phyloP scores from a whole-genome alignment of 2,329 filamentous ascomycete genomes.

The Scedosporium minutisporum region DNA sequence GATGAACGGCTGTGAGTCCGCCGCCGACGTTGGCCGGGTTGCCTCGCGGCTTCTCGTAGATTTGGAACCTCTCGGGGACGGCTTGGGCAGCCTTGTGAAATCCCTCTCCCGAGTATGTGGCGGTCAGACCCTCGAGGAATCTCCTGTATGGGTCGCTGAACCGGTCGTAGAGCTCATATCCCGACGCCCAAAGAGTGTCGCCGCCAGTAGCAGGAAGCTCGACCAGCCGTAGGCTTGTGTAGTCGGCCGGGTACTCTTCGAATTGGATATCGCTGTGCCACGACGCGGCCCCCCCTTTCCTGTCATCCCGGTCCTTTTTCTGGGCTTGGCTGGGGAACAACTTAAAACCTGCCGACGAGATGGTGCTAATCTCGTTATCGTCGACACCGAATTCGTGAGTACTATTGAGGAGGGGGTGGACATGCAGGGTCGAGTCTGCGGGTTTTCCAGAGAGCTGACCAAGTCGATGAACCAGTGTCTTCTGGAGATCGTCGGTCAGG shows the following conservation, averaged over 20 bases:
- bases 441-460: conserved; percentile 52
- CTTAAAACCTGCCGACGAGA: conserved; percentile 40
- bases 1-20: conserved; percentile 39
- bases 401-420: conserved; percentile 49
- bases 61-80: conserved; percentile 27
- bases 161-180: conserved; percentile 51
- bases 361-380: conserved; percentile 50
- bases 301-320: conserved; percentile 15
- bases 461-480: conserved; percentile 47
- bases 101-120: conserved; percentile 18
- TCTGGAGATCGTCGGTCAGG: conserved; percentile 48
- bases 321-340: conserved; percentile 22
- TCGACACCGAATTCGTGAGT: conserved; percentile 39
- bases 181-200: conserved; percentile 54
- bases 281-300: conserved; percentile 23
- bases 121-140: conserved; percentile 42
- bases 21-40: conserved; percentile 49
- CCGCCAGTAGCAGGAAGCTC: conserved; percentile 47
- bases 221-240: conserved; percentile 48
- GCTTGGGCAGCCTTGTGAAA: conserved; percentile 38
- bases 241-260: conserved; percentile 49
- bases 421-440: conserved; percentile 45
- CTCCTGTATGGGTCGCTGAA: conserved; percentile 38
- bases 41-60: conserved; percentile 35
- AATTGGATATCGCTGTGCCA: conserved; percentile 50